Base-by-base conservation (phyloP, 2,329 filamentous ascomycete species). In the Colletotrichum caudatum region DNA sequence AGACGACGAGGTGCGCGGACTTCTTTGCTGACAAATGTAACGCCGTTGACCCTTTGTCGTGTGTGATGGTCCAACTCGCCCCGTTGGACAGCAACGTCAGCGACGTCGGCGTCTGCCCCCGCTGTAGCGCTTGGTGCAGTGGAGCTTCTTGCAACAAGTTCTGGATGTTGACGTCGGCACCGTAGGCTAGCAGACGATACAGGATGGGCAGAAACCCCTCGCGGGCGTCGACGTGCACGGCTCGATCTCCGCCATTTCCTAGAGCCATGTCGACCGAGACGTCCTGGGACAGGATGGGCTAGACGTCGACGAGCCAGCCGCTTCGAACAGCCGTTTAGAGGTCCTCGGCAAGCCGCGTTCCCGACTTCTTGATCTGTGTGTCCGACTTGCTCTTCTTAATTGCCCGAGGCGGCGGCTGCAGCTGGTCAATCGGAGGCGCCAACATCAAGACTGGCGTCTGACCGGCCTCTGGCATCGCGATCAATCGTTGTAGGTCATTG, bases 351-450 rank as follows among this genome's bases (percentile, higher is more conserved):
- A 51, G n/a, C 11, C 29, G 11, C 14, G 46, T 33, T 18, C 41
- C 46, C 18, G 63, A 44, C 37, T 51, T 62, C 37, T 53, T 66
- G 23, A 61, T 66, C 54, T 66, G 64, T 16, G 29, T 66, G 33
- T 66, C 64, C n/a, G 57, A 66, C 16, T 51, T 61, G 56, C 46
- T 62, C 37, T 66, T 60, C 23, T 60, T 62, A 33, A 66, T n/a
- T 26, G 14, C 44, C 41, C 18, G 41, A 41, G 11, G 11, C 16
- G 53, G 54, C n/a, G 64, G 54, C n/a, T 66, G 53, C 48, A 66
- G 29, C 29, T 57, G 62, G n/a, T 46, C 29, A 39, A 61, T 26
- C 11, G 48, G 29, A 33, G 64, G n/a, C 18, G 51, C 57, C 23
- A 39, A 58, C 33, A 48, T 46, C 18, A 51, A 54, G 20, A 20